Conservation (phyloP, 1,284 basidiomycete genomes). For the Afroboletus lepidellus region DNA sequence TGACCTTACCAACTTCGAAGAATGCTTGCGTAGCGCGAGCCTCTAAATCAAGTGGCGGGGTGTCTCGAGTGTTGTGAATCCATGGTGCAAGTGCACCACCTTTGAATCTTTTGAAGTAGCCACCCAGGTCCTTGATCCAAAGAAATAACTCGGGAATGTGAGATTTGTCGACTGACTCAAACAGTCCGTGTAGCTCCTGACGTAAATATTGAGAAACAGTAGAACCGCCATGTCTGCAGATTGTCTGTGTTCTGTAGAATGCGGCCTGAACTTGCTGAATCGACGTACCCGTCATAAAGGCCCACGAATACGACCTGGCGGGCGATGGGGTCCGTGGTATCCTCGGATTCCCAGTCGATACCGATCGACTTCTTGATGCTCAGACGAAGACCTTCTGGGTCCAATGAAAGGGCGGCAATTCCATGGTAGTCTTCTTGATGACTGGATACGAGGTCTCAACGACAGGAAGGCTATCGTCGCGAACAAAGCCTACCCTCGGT, state of each 20-base stretch:
- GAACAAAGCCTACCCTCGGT: constrained; percentile 53
- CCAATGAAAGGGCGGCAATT: constrained; percentile 70
- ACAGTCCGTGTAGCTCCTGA: constrained; percentile 75
- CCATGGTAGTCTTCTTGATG: constrained; percentile 86
- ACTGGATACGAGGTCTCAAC: constrained; percentile 35
- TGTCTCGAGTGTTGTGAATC: constrained; percentile 46
- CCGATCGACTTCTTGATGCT: constrained; percentile 62
- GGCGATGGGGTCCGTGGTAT: constrained; percentile 55
- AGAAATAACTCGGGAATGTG: constrained; percentile 73
- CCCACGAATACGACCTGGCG: constrained; percentile 84
- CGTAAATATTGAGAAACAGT: constrained; percentile 75
- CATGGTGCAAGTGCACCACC: constrained; percentile 77
- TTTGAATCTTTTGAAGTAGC: constrained; percentile 85
- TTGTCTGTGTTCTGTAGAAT: constrained; percentile 7
- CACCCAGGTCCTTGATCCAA: constrained; percentile 77
- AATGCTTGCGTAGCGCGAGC: constrained; percentile 85
- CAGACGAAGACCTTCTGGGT: constrained; percentile 67
- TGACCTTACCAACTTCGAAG: constrained; percentile 60
- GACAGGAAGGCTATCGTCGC: not conserved
- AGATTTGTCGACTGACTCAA: constrained; percentile 71
- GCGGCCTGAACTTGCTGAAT: not conserved
- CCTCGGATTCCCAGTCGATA: constrained; percentile 71
- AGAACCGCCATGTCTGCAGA: constrained; percentile 72
- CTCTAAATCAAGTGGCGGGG: constrained; percentile 69
- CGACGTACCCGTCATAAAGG: constrained; percentile 81